phyloP scores from a whole-genome alignment of 2,329 filamentous ascomycete genomes.

The Aureobasidium pullulans region DNA sequence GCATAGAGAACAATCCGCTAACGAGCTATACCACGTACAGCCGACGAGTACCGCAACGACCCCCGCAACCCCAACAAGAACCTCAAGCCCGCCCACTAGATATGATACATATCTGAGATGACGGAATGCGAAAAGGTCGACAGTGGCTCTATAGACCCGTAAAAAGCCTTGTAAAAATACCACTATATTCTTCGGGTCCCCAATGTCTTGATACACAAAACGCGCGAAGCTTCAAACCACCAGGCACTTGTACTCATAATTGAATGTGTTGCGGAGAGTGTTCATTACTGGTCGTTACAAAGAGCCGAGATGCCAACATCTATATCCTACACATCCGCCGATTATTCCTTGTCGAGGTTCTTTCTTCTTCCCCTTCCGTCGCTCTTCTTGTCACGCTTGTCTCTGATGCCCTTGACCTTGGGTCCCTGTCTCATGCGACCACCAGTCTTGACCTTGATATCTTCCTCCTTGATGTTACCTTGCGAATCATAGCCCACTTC shows the following conservation, averaged over 20 bases:
- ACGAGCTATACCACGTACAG: slow-evolving; percentile 39
- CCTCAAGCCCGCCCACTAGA: slow-evolving; percentile 3
- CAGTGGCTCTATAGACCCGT: background rate
- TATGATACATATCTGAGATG: background rate
- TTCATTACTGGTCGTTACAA: background rate
- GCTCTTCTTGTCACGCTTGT: slow-evolving; percentile 30
- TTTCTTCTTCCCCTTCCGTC: slow-evolving; percentile 12
- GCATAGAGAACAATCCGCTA: background rate
- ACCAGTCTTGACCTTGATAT: slow-evolving; percentile 25
- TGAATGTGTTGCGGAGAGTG: background rate
- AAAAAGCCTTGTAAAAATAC: slow-evolving; percentile 6
- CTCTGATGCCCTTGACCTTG: slow-evolving; percentile 28
- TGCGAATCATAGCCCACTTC: slow-evolving; percentile 27
- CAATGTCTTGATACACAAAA: background rate
- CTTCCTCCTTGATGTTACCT: slow-evolving; percentile 16
- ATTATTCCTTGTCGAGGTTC: slow-evolving; percentile 8
- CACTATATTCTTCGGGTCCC: background rate
- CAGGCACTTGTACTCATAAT: background rate
- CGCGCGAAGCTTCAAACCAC: background rate
- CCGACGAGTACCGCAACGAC: slow-evolving; percentile 95
- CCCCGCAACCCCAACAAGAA: slow-evolving; percentile 63
- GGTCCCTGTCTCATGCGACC: slow-evolving; percentile 26
- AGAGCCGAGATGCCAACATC: background rate
- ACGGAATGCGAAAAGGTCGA: background rate
- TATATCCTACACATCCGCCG: background rate